Evolutionary conservation across 257 asterid species (phyloP).

Genomic region (Nicotiana tabacum): DNA sequence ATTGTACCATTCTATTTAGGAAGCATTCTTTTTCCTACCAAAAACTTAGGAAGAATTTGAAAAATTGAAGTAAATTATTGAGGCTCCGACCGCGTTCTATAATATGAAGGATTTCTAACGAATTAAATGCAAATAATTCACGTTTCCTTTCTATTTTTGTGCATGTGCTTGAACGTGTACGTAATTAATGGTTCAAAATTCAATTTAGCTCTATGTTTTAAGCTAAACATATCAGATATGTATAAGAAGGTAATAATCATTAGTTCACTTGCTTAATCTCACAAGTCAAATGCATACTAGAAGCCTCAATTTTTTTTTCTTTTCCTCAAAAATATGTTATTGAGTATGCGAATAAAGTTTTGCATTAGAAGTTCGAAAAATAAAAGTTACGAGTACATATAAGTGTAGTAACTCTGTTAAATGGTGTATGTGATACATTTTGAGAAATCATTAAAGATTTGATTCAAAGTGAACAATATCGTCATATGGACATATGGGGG

Average conservation of each 20-base stretch:
- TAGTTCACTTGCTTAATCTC: background rate
- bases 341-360: background rate
- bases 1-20: background rate
- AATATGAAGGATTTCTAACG: background rate
- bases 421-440: background rate
- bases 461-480: background rate
- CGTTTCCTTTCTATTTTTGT: background rate
- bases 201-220: background rate
- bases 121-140: background rate
- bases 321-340: background rate
- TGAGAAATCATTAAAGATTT: background rate
- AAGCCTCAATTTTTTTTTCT: background rate
- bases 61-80: background rate
- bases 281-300: background rate
- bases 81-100: background rate
- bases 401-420: background rate
- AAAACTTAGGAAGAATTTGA: background rate
- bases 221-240: background rate
- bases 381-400: background rate
- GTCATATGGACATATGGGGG: too few species aligned
- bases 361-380: background rate
- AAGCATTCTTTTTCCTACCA: background rate
- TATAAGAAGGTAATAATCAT: background rate
- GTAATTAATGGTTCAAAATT: background rate
- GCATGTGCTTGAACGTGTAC: background rate